phyloP scores from a whole-genome alignment of 129 eudicot species.

The Pulicaria dysenterica region DNA sequence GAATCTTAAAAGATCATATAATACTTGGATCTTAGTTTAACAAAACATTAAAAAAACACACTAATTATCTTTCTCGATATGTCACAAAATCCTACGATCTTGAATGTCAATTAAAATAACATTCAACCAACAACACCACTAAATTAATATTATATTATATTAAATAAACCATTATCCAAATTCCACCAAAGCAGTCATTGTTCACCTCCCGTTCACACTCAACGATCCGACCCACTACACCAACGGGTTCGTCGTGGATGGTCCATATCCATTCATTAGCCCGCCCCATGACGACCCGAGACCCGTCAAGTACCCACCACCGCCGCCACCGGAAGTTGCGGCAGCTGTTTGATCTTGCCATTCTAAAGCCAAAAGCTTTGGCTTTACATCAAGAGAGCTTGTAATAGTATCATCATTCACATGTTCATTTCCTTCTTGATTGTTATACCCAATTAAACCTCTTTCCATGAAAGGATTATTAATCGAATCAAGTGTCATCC shows the following conservation, averaged over 20 bases:
- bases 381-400: constrained; percentile 60
- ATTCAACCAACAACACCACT: constrained; percentile 36
- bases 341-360: constrained; percentile 71
- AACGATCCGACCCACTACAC: constrained; percentile 38
- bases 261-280: constrained; percentile 72
- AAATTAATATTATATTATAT: constrained; percentile 9
- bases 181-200: constrained; percentile 46
- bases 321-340: constrained; percentile 23
- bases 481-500: constrained; percentile 47
- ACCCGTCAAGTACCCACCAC: constrained; percentile 55
- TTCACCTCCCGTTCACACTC: constrained; percentile 46
- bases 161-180: constrained; percentile 24
- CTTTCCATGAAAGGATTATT: constrained; percentile 50
- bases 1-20: constrained; percentile 37
- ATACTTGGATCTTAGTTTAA: constrained; percentile 11
- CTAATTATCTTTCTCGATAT: constrained; percentile 56
- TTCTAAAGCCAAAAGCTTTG: constrained; percentile 74
- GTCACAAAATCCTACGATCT: constrained; percentile 52
- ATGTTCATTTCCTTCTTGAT: constrained; percentile 37
- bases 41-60: constrained; percentile 30
- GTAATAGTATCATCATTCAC: constrained; percentile 33
- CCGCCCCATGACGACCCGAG: constrained; percentile 78
- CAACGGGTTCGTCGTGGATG: constrained; percentile 65
- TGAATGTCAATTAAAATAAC: constrained; percentile 44
- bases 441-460: constrained; percentile 47